These are phyloP conservation scores for Prunus mongolica DNA, from an alignment of 306 rosid species.

Conservation along the genomic window DNA sequence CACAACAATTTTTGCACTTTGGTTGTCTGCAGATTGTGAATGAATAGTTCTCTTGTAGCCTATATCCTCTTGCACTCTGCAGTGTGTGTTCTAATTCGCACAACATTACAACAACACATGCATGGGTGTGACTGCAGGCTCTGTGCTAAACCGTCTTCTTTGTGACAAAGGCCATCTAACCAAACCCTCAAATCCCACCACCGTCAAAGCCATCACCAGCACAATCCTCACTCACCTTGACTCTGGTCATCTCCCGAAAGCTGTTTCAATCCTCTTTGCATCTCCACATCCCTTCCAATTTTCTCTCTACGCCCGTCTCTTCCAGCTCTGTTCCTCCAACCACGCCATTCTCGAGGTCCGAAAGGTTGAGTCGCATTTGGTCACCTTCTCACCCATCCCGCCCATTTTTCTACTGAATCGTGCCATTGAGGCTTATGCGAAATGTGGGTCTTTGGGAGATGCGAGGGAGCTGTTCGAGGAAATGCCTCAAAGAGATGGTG, in stretches of 20 bases:
- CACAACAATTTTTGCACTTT: too few species aligned
- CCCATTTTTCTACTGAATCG: constrained; percentile 62
- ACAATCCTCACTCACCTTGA: constrained; percentile 35
- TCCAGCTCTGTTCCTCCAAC: constrained; percentile 49
- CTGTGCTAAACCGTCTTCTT: constrained; percentile 38
- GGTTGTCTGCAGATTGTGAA: too few species aligned
- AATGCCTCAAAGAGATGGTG: constrained; percentile 71
- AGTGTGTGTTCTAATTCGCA: too few species aligned
- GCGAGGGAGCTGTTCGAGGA: constrained; percentile 67
- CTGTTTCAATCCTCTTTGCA: constrained; percentile 45
- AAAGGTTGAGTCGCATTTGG: constrained; percentile 59
- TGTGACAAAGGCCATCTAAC: constrained; percentile 15
- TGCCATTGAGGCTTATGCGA: constrained; percentile 56
- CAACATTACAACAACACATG: not conserved
- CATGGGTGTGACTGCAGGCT: constrained; percentile 34
- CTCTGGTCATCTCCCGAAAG: constrained; percentile 38
- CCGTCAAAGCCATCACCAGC: constrained; percentile 16
- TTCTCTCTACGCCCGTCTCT: constrained; percentile 52
- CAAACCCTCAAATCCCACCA: constrained; percentile 10
- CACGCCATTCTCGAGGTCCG: constrained; percentile 46
- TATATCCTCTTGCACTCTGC: too few species aligned
- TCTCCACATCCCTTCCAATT: constrained; percentile 39
- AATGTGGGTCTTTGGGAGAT: constrained; percentile 56
- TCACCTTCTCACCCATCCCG: constrained; percentile 46
- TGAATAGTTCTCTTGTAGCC: too few species aligned